These are phyloP conservation scores for Chalciporus sp. DNA, from an alignment of 1,284 basidiomycete species.

Conservation along the genomic window DNA sequence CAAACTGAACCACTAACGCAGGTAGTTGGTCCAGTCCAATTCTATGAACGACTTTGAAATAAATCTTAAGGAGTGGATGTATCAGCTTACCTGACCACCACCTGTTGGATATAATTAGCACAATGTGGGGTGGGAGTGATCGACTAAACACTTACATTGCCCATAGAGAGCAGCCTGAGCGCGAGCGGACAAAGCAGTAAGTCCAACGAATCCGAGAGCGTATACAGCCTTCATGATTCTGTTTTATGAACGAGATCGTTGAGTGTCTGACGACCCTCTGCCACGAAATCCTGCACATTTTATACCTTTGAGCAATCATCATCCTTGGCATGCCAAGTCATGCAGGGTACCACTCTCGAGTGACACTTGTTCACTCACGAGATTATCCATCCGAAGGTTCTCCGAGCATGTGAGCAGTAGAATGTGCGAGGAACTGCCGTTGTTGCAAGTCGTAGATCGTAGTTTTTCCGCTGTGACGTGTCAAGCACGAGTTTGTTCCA, in stretches of 20 bases:
- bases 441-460: neutral
- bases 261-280: neutral
- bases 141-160: conserved; percentile 9
- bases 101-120: conserved; percentile 9
- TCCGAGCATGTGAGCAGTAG: neutral
- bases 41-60: neutral
- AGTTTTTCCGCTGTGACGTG: neutral
- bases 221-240: conserved; percentile 5
- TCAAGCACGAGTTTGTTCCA: neutral
- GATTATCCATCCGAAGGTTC: neutral
- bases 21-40: conserved; percentile 15
- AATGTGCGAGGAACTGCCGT: neutral
- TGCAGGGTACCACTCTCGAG: too few relatives aligned
- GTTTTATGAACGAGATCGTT: neutral
- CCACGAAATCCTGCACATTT: neutral
- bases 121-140: neutral
- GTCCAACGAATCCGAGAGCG: conserved; percentile 5
- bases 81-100: conserved; percentile 4
- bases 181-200: conserved; percentile 7
- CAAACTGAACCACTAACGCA: conserved; percentile 13
- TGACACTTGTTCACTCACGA: neutral
- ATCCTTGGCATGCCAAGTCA: neutral
- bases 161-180: conserved; percentile 14
- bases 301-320: neutral
- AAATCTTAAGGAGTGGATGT: neutral